Percentiles rank a stretch among this genome's conserved stretches.
Conservation (phyloP, 495 filamentous ascomycete species). For the Penicillium arizonense region DNA sequence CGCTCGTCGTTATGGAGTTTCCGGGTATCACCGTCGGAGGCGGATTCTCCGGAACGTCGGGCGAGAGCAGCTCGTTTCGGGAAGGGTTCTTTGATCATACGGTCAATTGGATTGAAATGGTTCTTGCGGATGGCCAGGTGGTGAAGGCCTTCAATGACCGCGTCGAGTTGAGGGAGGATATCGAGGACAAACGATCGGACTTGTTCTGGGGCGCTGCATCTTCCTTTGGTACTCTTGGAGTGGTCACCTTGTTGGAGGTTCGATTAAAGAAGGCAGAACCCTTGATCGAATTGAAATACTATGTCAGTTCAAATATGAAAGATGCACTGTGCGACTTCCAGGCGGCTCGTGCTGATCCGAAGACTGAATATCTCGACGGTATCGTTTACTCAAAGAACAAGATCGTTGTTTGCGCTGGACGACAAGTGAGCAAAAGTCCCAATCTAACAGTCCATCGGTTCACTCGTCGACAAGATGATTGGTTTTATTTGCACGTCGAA, state of each 20-base stretch:
- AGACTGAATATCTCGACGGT: conserved; percentile 56
- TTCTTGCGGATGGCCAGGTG: conserved; percentile 52
- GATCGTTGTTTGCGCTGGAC: conserved; percentile 50
- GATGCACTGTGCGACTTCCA: conserved; percentile 41
- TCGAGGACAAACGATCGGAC: conserved; percentile 38
- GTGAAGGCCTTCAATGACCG: conserved; percentile 27
- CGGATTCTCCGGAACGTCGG: conserved; percentile 54
- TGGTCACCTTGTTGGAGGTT: conserved; percentile 53
- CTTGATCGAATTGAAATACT: conserved; percentile 51
- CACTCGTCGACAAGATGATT: conserved; percentile 50
- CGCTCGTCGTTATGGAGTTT: conserved; percentile 59
- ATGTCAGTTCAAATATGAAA: conserved; percentile 33
- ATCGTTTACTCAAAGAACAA: conserved; percentile 45
- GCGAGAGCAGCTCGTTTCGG: conserved; percentile 54
- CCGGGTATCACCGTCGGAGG: conserved; percentile 59
- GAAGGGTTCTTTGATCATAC: conserved; percentile 57
- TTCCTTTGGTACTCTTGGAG: conserved; percentile 51
- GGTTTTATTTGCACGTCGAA: conserved; percentile 58
- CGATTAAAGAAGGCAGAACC: conserved; percentile 45
- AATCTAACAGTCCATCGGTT: conserved; percentile 34
- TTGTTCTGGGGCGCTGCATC: conserved; percentile 54
- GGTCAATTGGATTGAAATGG: conserved; percentile 50
- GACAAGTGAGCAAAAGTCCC: conserved; percentile 30
- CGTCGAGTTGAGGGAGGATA: neutral
- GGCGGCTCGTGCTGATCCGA: conserved; percentile 25